Evolutionary conservation across 2,329 filamentous ascomycete genomes (phyloP).

Genomic region (Corinectria fuckeliana): DNA sequence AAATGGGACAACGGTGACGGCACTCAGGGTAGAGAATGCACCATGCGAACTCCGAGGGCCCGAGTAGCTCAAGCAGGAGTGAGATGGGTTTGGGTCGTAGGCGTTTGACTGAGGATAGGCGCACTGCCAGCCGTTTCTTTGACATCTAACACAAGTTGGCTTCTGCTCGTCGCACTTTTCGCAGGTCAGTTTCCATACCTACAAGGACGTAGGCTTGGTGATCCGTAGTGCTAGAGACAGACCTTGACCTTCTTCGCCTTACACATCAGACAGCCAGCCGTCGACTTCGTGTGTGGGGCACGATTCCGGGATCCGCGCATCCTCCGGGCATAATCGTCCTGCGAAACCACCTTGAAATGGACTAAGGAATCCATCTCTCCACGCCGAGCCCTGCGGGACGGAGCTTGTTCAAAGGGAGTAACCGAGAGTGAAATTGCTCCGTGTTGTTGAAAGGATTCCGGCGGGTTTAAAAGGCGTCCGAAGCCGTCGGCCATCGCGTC

Average conservation of each 20-base stretch:
- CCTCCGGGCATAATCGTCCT: constrained; percentile 3
- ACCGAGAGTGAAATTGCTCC: neutral
- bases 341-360: constrained; percentile 5
- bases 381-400: neutral
- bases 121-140: constrained; percentile 3
- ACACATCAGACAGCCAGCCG: constrained; percentile 7
- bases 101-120: neutral
- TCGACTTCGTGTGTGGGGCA: neutral
- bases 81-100: neutral
- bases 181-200: neutral
- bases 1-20: constrained; percentile 1
- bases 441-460: neutral
- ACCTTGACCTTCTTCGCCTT: constrained; percentile 19
- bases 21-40: neutral
- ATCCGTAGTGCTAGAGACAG: neutral
- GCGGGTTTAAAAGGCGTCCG: neutral
- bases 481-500: neutral
- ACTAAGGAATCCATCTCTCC: neutral
- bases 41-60: neutral
- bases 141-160: constrained; percentile 1
- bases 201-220: too few species aligned
- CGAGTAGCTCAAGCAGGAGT: neutral
- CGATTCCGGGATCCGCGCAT: neutral
- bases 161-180: constrained; percentile 11
- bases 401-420: constrained; percentile 6